A percentile compares a stretch with the other conserved stretches of the same genome.
Conservation (phyloP, 805 yeast genomes). For the Metschnikowia sp. region DNA sequence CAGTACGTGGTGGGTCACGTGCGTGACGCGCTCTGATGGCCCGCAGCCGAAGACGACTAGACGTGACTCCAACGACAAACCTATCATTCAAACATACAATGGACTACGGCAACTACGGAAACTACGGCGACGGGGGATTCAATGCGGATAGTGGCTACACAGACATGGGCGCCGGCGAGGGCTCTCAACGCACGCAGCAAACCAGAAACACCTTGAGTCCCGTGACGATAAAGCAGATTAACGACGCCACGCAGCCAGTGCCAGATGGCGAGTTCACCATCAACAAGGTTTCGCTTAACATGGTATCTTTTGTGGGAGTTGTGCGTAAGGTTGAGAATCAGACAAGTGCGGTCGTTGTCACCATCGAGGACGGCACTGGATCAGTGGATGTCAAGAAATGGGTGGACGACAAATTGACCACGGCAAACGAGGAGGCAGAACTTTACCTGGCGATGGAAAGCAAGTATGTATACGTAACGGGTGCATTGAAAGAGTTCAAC, state of each 20-base stretch:
- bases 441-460: constrained; percentile 41
- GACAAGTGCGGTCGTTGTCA: constrained; percentile 52
- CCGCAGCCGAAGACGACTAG: neutral
- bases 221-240: constrained; percentile 70
- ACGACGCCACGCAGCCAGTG: constrained; percentile 55
- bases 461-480: constrained; percentile 56
- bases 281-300: constrained; percentile 57
- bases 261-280: constrained; percentile 67
- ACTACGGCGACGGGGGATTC: constrained; percentile 21
- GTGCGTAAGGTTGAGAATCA: constrained; percentile 61
- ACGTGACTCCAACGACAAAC: too few relatives aligned
- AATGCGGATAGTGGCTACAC: constrained; percentile 12
- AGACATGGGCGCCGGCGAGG: constrained; percentile 7
- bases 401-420: constrained; percentile 35
- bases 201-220: constrained; percentile 40
- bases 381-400: constrained; percentile 60
- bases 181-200: constrained; percentile 15
- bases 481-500: constrained; percentile 51
- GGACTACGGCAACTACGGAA: constrained; percentile 15
- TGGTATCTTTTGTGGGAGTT: constrained; percentile 66
- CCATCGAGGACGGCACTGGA: constrained; percentile 77
- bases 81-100: neutral
- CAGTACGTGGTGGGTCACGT: constrained; percentile 7
- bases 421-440: constrained; percentile 29
- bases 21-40: constrained; percentile 9